Evolutionary conservation across 176 grass and related monocot species (phyloP).

Genomic region (Musa schizocarpa): DNA sequence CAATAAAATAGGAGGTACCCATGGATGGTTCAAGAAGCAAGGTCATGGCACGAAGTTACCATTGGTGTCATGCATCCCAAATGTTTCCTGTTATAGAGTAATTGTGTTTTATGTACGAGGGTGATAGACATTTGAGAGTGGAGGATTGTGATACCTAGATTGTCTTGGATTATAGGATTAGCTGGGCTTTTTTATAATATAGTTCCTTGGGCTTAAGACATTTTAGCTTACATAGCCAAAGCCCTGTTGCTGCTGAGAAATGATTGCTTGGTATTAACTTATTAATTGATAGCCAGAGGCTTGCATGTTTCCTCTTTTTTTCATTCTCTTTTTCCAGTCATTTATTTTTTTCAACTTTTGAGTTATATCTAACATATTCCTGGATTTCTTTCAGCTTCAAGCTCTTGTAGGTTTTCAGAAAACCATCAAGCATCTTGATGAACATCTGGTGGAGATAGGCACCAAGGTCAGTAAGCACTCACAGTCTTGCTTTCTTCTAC

Average conservation of each 20-base stretch:
- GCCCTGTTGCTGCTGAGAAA: not conserved
- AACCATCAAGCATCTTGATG: constrained; percentile 71
- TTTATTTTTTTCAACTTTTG: not conserved
- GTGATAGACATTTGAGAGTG: not conserved
- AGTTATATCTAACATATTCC: not conserved
- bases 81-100: not conserved
- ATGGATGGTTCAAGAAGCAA: no score
- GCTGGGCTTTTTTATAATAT: not conserved
- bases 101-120: not conserved
- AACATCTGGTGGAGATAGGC: constrained; percentile 71
- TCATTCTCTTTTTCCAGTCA: not conserved
- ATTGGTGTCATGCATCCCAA: no score
- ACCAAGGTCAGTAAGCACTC: constrained; percentile 40
- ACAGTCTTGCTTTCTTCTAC: not conserved
- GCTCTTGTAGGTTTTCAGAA: constrained; percentile 87
- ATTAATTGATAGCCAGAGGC: no score
- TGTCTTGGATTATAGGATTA: not conserved
- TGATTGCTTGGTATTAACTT: not conserved
- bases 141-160: not conserved
- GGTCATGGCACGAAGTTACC: no score
- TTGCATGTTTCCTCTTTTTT: no score
- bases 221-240: not conserved
- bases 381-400: constrained; percentile 53
- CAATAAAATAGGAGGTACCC: no score
- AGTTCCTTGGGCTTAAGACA: not conserved